These are phyloP conservation scores for Magnusiomyces tetraspermus DNA, from an alignment of 1,139 yeast genomes.

Conservation along the genomic window DNA sequence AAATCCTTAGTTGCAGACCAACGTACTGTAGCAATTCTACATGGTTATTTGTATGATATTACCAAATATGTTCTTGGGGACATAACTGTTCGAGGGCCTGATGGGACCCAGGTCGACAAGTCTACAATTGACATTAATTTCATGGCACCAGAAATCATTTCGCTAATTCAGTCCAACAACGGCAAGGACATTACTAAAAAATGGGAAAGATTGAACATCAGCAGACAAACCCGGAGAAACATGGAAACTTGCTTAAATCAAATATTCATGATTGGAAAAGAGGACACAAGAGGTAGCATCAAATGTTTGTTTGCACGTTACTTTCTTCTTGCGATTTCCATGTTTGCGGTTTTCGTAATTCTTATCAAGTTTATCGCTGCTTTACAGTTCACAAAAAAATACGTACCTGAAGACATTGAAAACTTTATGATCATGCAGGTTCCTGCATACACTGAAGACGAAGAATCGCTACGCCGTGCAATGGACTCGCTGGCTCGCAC, in stretches of 20 bases:
- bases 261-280: conserved; percentile 35
- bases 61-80: conserved; percentile 34
- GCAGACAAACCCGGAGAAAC: conserved; percentile 20
- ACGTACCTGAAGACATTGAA: conserved; percentile 33
- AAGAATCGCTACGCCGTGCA: conserved; percentile 73
- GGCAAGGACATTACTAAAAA: conserved; percentile 33
- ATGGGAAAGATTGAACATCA: conserved; percentile 24
- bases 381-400: conserved; percentile 31
- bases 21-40: conserved; percentile 27
- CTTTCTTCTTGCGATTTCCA: conserved; percentile 35
- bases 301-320: conserved; percentile 36
- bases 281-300: conserved; percentile 34
- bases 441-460: conserved; percentile 92
- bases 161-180: conserved; percentile 28
- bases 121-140: conserved; percentile 26
- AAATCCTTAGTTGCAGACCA: conserved; percentile 22
- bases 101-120: conserved; percentile 23
- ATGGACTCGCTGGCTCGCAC: conserved; percentile 87
- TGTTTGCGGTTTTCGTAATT: conserved; percentile 32
- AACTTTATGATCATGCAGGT: conserved; percentile 43
- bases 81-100: conserved; percentile 27
- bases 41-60: conserved; percentile 34
- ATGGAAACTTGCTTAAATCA: conserved; percentile 32
- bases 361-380: conserved; percentile 35
- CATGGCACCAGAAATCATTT: conserved; percentile 27